Evolutionary conservation across 306 rosid genomes (phyloP), one percentile per base, ranked within the genome.

Genomic region (Corylus heterophylla): DNA sequence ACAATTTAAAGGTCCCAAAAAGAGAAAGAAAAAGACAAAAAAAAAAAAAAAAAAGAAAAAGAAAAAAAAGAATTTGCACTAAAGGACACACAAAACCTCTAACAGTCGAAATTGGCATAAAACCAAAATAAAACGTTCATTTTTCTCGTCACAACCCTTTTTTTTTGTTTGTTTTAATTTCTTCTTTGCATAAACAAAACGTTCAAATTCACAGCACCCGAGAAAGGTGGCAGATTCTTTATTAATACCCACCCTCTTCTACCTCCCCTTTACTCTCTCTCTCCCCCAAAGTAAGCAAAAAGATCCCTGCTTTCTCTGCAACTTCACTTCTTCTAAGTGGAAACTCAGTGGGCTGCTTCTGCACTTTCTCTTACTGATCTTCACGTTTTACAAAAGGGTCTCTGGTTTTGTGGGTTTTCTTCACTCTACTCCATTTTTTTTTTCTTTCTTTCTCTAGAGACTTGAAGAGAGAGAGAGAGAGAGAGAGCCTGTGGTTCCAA

Each of bases 61-160:
- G 18, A 17, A 35, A 0, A 66, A 10, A 39, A 42, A 5, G 18
- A 18, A 9, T 8, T 31, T 37, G 14, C 51, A 4, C 27, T 1
- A 8, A 16, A 37, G 13, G 49, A 39, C 71, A 18, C 12, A 8
- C n/a, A 22, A 39, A 49, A 44, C 29, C 8, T 42, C 37, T 18
- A 51, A 17, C 31, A 54, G 77, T 86, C 71, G 83, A 88, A 82
- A 1, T 27, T 62, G 45, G 80, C 87, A 89, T 86, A 88, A 78
- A 74, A 87, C 89, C 89, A 90, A 89, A 66, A 86, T 80, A 76
- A 84, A 90, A 92, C 93, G 90, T 88, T 85, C 93, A 86, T 80
- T 84, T 79, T 83, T 88, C 80, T 70, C 87, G 74, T 82, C 80
- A 78, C 42, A 37, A 77, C 50, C 22, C 10, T 25, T 58, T 78